These are phyloP conservation scores for Colletotrichum liriopes DNA, from an alignment of 2,329 filamentous ascomycete genomes.

Conservation along the genomic window DNA sequence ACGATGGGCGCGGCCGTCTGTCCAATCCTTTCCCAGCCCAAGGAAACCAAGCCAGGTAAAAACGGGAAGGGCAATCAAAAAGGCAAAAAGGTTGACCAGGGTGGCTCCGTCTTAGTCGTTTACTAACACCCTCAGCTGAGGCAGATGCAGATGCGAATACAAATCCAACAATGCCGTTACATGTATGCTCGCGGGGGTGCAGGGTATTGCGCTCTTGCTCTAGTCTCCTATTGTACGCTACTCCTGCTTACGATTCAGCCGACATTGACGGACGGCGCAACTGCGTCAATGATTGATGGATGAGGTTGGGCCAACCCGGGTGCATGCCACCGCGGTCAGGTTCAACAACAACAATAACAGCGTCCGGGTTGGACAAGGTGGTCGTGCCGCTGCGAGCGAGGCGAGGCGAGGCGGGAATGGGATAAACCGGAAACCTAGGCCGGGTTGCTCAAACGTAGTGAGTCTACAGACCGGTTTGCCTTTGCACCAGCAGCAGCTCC, in stretches of 20 bases:
- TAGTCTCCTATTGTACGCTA: background rate
- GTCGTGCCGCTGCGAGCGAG: background rate
- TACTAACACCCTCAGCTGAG: constrained; percentile 25
- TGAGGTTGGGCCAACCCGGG: background rate
- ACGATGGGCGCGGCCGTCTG: constrained; percentile 15
- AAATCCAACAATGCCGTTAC: background rate
- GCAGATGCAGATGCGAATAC: constrained; percentile 23
- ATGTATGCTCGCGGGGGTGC: background rate
- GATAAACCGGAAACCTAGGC: background rate
- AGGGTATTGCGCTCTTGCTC: background rate
- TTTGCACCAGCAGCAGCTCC: background rate
- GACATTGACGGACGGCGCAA: background rate
- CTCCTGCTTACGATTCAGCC: background rate
- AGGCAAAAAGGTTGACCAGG: constrained; percentile 35
- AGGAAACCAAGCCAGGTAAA: constrained; percentile 32
- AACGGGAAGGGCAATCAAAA: constrained; percentile 36
- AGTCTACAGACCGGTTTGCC: background rate
- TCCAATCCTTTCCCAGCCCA: constrained; percentile 26
- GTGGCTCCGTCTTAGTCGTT: constrained; percentile 35
- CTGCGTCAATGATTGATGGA: constrained; percentile 12
- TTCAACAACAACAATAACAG: background rate
- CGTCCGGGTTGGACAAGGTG: background rate
- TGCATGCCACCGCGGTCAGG: background rate
- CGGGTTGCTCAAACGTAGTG: background rate
- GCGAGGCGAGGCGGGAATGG: background rate